Evolutionary conservation across 148 eudicot genomes (phyloP), one percentile per base, ranked within the genome.

Genomic region (Agrostemma githago): DNA sequence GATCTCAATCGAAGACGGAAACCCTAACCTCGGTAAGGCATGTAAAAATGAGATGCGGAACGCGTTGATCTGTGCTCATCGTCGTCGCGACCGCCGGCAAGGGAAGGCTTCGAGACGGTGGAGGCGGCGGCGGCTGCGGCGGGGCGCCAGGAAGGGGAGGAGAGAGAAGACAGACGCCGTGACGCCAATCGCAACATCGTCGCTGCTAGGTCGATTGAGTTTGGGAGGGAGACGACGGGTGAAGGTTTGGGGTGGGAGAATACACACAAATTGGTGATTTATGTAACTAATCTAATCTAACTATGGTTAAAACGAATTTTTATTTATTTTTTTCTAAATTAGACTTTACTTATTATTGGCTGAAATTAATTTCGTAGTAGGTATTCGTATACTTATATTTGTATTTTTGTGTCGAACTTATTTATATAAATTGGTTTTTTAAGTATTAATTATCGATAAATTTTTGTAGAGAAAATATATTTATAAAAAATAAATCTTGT

Each of bases 171-270:
- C 54, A 84, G 79, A 66, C 85, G 81, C 81, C 83, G 72, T 8
- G 78, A 82, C 68, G 81, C 85, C 57, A 77, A 68, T 67, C 87
- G 71, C 76, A 84, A 58, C 85, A 84, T 84, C 75, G 62, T 84
- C 48, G 63, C 39, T 8, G 34, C 34, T 26, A 58, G 21, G 12
- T 53, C 65, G 8, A 54, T 16, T 3, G 72, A 37, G 6, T 53
- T 62, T 54, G 69, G 17, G 44, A 66, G 68, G 8, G 66, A 68
- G 46, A 16, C 21, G 53, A 20, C 9, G 44, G 68, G 9, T 41
- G 74, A 20, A 56, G 42, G 14, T 62, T 61, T 11, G 61, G 44
- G 51, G 59, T 7, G 76, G 8, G 34, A 16, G 16, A 26, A 73
- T 14, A 5, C 44, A 34, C 44, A 34, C 6, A 63, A 63, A 63